Evolutionary conservation across 192 early-diverging fungal species (phyloP).

Genomic region (Chytriomyces sp.): DNA sequence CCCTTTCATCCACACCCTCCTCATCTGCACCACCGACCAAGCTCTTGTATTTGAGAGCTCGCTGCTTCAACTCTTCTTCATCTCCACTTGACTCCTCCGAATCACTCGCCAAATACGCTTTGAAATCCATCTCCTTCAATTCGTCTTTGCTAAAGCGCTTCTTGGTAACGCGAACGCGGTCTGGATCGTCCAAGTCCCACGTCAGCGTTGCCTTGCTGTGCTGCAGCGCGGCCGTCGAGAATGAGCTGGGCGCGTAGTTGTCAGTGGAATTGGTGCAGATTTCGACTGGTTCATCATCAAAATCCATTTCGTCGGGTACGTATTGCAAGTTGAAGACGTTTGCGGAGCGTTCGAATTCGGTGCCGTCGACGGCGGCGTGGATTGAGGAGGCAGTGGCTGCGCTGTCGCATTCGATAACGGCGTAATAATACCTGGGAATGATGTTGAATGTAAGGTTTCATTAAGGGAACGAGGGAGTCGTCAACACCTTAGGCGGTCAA

Average conservation of each 20-base stretch:
- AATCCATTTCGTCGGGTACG: conserved; percentile 87
- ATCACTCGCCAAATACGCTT: conserved; percentile 79
- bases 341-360: conserved; percentile 86
- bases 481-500: conserved; percentile 74
- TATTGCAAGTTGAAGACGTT: conserved; percentile 95
- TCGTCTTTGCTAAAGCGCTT: conserved; percentile 88
- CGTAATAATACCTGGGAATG: conserved; percentile 78
- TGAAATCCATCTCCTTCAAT: conserved; percentile 88
- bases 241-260: conserved; percentile 41
- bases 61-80: conserved; percentile 41
- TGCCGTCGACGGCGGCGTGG: conserved; percentile 81
- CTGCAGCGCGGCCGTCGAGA: conserved; percentile 76
- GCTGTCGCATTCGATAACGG: conserved; percentile 90
- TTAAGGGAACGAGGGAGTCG: too few relatives aligned
- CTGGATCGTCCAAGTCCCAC: conserved; percentile 94
- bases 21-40: conserved; percentile 41
- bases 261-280: conserved; percentile 59
- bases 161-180: conserved; percentile 75
- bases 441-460: neutral
- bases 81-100: conserved; percentile 62
- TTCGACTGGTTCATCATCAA: conserved; percentile 70
- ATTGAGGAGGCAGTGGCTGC: conserved; percentile 80
- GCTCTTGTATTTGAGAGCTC: conserved; percentile 38
- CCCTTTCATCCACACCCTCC: conserved; percentile 25
- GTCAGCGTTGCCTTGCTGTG: conserved; percentile 92